phyloP scores from a whole-genome alignment of 495 filamentous ascomycete species.

The Filosporella fistucella region DNA sequence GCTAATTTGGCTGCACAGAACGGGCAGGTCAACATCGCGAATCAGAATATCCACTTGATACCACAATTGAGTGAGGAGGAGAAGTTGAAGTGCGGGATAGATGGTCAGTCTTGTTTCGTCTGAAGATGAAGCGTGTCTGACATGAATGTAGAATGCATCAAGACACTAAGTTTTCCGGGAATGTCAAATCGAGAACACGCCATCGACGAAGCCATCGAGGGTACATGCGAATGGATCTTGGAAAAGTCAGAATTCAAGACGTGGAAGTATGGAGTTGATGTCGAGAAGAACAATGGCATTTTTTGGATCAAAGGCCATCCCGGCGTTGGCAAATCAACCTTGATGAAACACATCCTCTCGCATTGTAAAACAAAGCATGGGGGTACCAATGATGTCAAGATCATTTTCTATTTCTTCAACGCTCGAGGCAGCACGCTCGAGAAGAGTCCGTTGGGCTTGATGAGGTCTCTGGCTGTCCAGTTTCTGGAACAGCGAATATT shows the following conservation, averaged over 20 bases:
- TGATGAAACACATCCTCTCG: conserved; percentile 34
- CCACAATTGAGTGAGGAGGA: too few relatives aligned
- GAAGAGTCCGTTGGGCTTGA: conserved; percentile 30
- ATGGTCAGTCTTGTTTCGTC: too few relatives aligned
- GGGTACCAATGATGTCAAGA: too few relatives aligned
- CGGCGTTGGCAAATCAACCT: conserved; percentile 38
- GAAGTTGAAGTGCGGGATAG: too few relatives aligned
- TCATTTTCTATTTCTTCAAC: conserved; percentile 37
- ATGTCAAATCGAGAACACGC: too few relatives aligned
- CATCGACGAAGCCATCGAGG: not conserved
- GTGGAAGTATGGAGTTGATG: not conserved
- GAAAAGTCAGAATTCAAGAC: not conserved
- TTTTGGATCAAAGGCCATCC: conserved; percentile 38
- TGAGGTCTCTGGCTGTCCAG: conserved; percentile 31
- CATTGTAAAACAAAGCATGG: not conserved
- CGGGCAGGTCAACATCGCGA: too few relatives aligned
- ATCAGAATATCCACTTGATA: too few relatives aligned
- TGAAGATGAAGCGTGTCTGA: too few relatives aligned
- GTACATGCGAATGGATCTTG: not conserved
- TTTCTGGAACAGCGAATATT: conserved; percentile 18
- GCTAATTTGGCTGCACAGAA: too few relatives aligned
- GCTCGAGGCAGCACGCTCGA: conserved; percentile 29
- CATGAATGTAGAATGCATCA: too few relatives aligned
- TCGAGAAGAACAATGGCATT: conserved; percentile 25
- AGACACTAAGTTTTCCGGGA: too few relatives aligned